Evolutionary conservation across 768 basidiomycete genomes (phyloP), one percentile per base, ranked within the genome.

Genomic region (Lepiota venenata): DNA sequence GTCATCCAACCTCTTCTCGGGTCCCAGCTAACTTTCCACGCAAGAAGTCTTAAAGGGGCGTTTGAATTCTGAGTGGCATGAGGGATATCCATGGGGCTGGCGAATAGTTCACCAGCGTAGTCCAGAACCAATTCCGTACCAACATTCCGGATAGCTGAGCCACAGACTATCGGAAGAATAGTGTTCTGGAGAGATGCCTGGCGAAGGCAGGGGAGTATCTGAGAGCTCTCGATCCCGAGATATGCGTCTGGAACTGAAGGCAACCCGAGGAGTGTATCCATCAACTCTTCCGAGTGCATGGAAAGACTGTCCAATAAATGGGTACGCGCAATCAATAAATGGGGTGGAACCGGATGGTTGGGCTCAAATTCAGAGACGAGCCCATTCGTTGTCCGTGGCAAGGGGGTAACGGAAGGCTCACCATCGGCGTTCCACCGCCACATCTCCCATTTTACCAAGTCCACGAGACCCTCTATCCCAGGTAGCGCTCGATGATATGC

Each of bases 1-100:
- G 92, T 93, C 91, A 94, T 92, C 92, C 92, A 94, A 20, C 92
- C 92, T 52, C 72, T 69, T 60, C 78, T 81, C 55, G 83, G 84
- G 63, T 94, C 91, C 91, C 91, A 93, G 27, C 74, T 77, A 18
- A 94, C 92, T 65, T 94, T 94, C 92, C 93, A 94, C 2, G 88
- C 92, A 22, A 94, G 73, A 58, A 86, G 66, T 35, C 80, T 82
- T 20, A 88, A 63, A 1, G 84, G 81, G 0, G 77, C 64, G 50
- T 80, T 79, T 20, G 67, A 60, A 15, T 63, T 64, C 58, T 81
- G 79, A 12, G 60, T 61, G 40, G 77, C 74, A 48, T 79, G 74
- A 25, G 68, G 65, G 9, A 88, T 75, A 59, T 94, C 92, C 15
- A 84, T 47, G 5, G 92, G 92, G 55, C 85, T 87, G 0, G 92